Evolutionary conservation across 495 filamentous ascomycete species (phyloP).

Genomic region (Hypoxylon lenormandii): DNA sequence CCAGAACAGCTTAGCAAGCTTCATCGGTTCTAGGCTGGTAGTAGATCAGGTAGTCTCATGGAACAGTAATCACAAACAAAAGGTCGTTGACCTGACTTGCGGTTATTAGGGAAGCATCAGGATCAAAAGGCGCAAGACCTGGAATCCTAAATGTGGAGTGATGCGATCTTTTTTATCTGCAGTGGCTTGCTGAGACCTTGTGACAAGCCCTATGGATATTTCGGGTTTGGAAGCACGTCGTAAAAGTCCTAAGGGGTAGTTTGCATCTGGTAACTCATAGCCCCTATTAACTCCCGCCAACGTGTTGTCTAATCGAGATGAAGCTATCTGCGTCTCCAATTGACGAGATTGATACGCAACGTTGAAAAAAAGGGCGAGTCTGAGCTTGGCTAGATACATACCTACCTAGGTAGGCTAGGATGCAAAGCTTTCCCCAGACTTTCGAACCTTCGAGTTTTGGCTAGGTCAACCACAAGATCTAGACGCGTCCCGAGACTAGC

Average conservation of each 20-base stretch:
- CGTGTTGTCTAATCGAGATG: slow-evolving; percentile 20
- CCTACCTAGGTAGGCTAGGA: slow-evolving; percentile 12
- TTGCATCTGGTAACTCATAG: neutral
- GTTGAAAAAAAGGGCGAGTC: slow-evolving; percentile 3
- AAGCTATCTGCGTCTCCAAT: slow-evolving; percentile 22
- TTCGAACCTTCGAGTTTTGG: slow-evolving; percentile 24
- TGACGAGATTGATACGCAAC: slow-evolving; percentile 27
- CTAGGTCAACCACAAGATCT: slow-evolving; percentile 26
- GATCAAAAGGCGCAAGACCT: neutral
- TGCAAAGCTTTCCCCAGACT: slow-evolving; percentile 31
- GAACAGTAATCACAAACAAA: slow-evolving; percentile 7
- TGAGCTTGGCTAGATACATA: slow-evolving; percentile 4
- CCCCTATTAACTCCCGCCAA: no score
- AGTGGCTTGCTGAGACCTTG: slow-evolving; percentile 15
- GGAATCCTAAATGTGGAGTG: slow-evolving; percentile 18
- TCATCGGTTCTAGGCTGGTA: slow-evolving; percentile 22
- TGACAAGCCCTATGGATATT: slow-evolving; percentile 19
- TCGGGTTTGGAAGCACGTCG: neutral
- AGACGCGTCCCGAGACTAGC: slow-evolving; percentile 41
- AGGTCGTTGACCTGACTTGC: slow-evolving; percentile 11
- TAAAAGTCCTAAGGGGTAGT: neutral
- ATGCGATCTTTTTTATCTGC: slow-evolving; percentile 7
- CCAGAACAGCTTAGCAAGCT: slow-evolving; percentile 14
- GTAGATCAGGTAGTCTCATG: slow-evolving; percentile 20
- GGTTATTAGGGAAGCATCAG: slow-evolving; percentile 3